A percentile compares a stretch with the other conserved stretches of the same genome.
phyloP scores from a whole-genome alignment of 805 yeast genomes.

The Clavispora carvajalis region DNA sequence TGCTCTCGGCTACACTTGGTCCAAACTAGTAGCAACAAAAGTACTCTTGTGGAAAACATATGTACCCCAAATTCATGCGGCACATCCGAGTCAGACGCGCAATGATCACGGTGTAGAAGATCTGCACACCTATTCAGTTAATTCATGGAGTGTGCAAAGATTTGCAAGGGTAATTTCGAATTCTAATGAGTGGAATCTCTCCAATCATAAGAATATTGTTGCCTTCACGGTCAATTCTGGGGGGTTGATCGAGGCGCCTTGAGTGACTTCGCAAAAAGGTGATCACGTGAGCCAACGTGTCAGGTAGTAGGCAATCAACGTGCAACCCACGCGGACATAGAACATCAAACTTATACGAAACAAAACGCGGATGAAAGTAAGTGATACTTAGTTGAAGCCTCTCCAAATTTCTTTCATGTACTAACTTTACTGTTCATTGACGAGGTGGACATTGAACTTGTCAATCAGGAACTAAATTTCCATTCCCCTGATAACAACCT shows the following conservation, averaged over 20 bases:
- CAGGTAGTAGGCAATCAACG: not conserved
- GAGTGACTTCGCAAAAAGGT: not conserved
- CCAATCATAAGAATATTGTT: not conserved
- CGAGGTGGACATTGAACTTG: conserved; percentile 85
- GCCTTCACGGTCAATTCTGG: not conserved
- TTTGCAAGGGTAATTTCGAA: conserved; percentile 6
- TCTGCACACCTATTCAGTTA: not conserved
- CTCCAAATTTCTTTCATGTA: too few species aligned
- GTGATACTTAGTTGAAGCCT: too few species aligned
- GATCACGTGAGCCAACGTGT: conserved; percentile 1
- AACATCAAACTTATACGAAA: not conserved
- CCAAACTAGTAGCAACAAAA: conserved; percentile 12
- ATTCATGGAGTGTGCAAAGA: conserved; percentile 1
- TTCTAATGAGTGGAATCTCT: not conserved
- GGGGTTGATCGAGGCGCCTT: not conserved
- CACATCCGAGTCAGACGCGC: not conserved
- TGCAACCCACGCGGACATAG: not conserved
- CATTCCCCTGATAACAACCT: conserved; percentile 39
- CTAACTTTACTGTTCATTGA: conserved; percentile 64
- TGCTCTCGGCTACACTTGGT: conserved; percentile 16
- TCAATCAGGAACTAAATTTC: conserved; percentile 67
- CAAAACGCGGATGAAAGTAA: not conserved
- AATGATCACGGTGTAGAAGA: too few species aligned
- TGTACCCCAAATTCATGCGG: not conserved
- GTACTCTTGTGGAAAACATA: conserved; percentile 12